phyloP scores from a whole-genome alignment of 148 eudicot species.

The Diospyros lotus region DNA sequence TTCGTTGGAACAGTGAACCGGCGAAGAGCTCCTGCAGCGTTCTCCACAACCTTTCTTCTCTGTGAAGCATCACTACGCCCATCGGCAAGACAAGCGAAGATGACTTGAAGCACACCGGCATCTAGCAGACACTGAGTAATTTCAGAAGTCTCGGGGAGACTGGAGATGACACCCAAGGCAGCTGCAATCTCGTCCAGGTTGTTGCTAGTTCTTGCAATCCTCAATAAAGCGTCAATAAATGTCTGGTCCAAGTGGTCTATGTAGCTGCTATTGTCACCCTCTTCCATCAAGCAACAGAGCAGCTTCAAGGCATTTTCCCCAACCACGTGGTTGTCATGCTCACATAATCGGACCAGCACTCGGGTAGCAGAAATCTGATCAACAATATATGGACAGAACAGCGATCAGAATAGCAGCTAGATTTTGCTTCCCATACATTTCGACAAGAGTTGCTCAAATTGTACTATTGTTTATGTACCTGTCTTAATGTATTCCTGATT shows the following conservation, averaged over 20 bases:
- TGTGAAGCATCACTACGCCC: constrained; percentile 2
- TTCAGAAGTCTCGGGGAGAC: constrained; percentile 15
- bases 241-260: constrained; percentile 17
- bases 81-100: constrained; percentile 10
- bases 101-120: constrained; percentile 14
- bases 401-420: not conserved
- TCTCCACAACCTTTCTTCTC: constrained; percentile 15
- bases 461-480: constrained; percentile 2
- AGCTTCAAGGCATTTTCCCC: constrained; percentile 24
- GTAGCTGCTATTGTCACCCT: constrained; percentile 13
- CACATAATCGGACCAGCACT: constrained; percentile 25
- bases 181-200: constrained; percentile 20
- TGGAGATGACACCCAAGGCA: constrained; percentile 21
- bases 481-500: constrained; percentile 16
- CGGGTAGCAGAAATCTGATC: constrained; percentile 26
- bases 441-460: not conserved
- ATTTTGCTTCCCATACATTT: not conserved
- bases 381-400: not conserved
- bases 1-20: constrained; percentile 23
- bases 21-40: constrained; percentile 15
- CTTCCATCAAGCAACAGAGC: constrained; percentile 16
- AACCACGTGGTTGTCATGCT: constrained; percentile 11
- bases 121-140: constrained; percentile 18
- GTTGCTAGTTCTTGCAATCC: constrained; percentile 9
- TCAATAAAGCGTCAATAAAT: constrained; percentile 14